A percentile compares a stretch with the other conserved stretches of the same genome.
phyloP scores from a whole-genome alignment of 371 early-diverging fungal species.

The Lichtheimia corymbifera region DNA sequence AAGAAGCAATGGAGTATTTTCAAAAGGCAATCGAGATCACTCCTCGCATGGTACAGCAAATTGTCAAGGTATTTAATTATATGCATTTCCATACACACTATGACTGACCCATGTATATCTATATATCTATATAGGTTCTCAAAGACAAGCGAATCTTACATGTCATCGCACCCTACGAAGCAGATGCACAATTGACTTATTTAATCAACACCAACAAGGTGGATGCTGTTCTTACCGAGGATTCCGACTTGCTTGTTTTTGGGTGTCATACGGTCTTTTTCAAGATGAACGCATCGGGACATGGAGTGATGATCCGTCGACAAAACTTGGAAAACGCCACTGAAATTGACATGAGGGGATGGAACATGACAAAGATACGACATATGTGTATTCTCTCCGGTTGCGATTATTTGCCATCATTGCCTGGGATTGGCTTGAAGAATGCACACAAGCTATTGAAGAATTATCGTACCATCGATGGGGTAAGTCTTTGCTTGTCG shows the following conservation, averaged over 20 bases:
- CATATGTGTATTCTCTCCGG: constrained; percentile 96
- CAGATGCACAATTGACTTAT: constrained; percentile 97
- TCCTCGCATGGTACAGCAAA: constrained; percentile 74
- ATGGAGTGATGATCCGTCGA: constrained; percentile 61
- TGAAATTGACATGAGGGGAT: constrained; percentile 53
- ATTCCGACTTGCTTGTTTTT: constrained; percentile 96
- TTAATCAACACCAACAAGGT: constrained; percentile 74
- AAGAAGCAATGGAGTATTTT: constrained; percentile 72
- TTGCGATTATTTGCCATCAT: constrained; percentile 92
- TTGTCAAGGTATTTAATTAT: constrained; percentile 62
- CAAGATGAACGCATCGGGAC: constrained; percentile 80
- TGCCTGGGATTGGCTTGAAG: constrained; percentile 88
- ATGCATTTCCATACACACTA: background rate
- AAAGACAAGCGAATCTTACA: constrained; percentile 65
- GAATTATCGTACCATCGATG: constrained; percentile 43
- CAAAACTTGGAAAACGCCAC: constrained; percentile 9
- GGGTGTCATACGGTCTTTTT: constrained; percentile 82
- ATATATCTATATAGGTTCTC: constrained; percentile 52
- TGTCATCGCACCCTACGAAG: constrained; percentile 98
- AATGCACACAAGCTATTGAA: constrained; percentile 74
- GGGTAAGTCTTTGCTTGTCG: constrained; percentile 26
- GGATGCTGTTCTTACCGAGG: constrained; percentile 92
- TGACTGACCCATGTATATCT: background rate
- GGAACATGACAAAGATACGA: constrained; percentile 68
- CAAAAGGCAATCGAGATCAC: constrained; percentile 74